Percentiles rank a stretch among this genome's conserved stretches.
Conservation (phyloP, 208 protist species). For the Leishmania tarentolae region DNA sequence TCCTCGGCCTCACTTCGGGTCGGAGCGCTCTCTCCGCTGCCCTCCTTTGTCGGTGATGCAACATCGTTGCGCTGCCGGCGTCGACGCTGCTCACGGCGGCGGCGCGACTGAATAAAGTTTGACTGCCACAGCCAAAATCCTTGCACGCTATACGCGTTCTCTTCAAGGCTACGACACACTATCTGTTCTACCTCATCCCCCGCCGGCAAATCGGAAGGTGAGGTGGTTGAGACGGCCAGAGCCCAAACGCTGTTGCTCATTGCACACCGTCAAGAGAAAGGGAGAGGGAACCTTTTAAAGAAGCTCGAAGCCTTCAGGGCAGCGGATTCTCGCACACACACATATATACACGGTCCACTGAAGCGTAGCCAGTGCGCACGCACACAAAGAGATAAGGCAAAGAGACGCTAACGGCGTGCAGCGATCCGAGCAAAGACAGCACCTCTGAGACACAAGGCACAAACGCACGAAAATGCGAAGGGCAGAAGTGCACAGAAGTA, state of each 20-base stretch:
- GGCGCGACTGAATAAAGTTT: slow-evolving; percentile 27
- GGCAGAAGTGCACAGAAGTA: background rate
- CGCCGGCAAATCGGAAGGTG: slow-evolving; percentile 8
- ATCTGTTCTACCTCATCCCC: slow-evolving; percentile 31
- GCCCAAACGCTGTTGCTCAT: slow-evolving; percentile 25
- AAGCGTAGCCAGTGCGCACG: background rate
- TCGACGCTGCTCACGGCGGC: slow-evolving; percentile 23
- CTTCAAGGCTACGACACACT: slow-evolving; percentile 30
- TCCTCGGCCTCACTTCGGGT: slow-evolving; percentile 10
- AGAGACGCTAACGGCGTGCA: background rate
- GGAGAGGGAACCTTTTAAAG: slow-evolving; percentile 2
- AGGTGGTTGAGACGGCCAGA: background rate
- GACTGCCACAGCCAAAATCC: slow-evolving; percentile 43
- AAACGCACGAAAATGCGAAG: background rate
- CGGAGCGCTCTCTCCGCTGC: background rate
- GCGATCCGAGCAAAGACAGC: background rate
- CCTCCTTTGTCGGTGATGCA: background rate
- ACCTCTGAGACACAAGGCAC: background rate
- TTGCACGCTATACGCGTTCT: slow-evolving; percentile 37
- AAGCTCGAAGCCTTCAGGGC: background rate
- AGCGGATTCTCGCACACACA: background rate
- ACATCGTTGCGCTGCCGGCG: slow-evolving; percentile 20
- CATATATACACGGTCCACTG: background rate
- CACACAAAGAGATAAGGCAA: background rate
- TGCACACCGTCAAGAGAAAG: background rate